A percentile compares a stretch with the other conserved stretches of the same genome.
These are phyloP conservation scores for Keithomyces neogunnii DNA, from an alignment of 2,329 filamentous ascomycete genomes.

Conservation along the genomic window DNA sequence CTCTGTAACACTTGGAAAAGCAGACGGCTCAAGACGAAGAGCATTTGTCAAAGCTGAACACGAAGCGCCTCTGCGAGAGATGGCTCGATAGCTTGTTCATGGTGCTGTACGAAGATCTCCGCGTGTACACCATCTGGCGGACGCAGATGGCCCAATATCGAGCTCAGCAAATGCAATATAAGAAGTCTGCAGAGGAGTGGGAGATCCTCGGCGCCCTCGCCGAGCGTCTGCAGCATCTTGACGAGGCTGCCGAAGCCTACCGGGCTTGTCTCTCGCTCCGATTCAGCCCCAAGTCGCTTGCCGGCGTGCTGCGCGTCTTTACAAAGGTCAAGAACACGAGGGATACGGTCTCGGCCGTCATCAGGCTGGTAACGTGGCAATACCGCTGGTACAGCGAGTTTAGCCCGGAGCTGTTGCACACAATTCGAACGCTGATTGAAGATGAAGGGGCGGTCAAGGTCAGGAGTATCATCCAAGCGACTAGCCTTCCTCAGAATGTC, in stretches of 20 bases:
- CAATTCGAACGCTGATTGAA: constrained; percentile 87
- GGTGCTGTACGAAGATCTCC: constrained; percentile 95
- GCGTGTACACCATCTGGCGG: constrained; percentile 98
- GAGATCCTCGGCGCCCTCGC: constrained; percentile 92
- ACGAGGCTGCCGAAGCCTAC: constrained; percentile 91
- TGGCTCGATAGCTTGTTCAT: constrained; percentile 99
- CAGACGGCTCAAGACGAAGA: constrained; percentile 58
- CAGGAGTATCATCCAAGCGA: constrained; percentile 92
- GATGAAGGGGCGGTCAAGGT: constrained; percentile 97
- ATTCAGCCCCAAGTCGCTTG: constrained; percentile 89
- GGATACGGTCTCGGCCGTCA: constrained; percentile 75
- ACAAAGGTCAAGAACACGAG: constrained; percentile 71
- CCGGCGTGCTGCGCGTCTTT: constrained; percentile 72
- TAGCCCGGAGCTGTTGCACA: constrained; percentile 80
- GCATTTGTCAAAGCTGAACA: constrained; percentile 83
- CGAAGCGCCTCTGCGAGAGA: constrained; percentile 92
- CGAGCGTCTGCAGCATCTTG: constrained; percentile 82
- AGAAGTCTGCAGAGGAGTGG: constrained; percentile 96
- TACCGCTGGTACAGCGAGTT: constrained; percentile 99
- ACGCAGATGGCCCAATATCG: constrained; percentile 96
- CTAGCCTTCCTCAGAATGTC: constrained; percentile 84
- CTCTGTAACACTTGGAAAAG: neutral
- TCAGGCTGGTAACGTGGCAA: constrained; percentile 92
- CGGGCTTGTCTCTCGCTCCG: constrained; percentile 77
- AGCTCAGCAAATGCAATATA: constrained; percentile 89